Percentiles rank a stretch among this genome's conserved stretches.
Evolutionary conservation across 495 filamentous ascomycete species (phyloP).

Genomic region (Talaromyces proteolyticus): DNA sequence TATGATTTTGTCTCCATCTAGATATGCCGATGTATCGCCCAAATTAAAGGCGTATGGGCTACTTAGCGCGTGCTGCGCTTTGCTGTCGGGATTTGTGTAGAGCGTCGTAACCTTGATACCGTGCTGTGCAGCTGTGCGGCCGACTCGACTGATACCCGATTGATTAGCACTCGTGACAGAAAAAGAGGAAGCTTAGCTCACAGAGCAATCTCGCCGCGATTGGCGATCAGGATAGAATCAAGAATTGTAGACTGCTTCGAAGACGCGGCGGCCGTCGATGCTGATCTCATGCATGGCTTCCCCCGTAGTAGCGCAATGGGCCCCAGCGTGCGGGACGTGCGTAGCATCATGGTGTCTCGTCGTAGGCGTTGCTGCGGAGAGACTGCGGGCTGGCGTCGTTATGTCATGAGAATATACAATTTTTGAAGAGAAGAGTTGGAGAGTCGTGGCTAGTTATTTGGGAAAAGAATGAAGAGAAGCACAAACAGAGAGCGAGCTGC

Average conservation of each 20-base stretch:
- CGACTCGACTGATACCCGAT: conserved; percentile 56
- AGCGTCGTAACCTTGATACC: conserved; percentile 92
- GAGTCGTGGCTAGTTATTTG: too few relatives aligned
- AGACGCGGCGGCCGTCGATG: conserved; percentile 24
- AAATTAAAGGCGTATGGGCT: conserved; percentile 78
- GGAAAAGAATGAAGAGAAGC: too few relatives aligned
- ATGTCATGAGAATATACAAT: too few relatives aligned
- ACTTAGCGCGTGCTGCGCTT: conserved; percentile 81
- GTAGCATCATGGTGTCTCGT: conserved; percentile 30
- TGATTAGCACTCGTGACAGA: background rate
- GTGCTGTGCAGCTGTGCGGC: conserved; percentile 75
- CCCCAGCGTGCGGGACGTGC: conserved; percentile 35
- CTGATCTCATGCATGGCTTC: conserved; percentile 16
- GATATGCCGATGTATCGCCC: conserved; percentile 74
- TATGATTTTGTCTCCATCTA: conserved; percentile 91
- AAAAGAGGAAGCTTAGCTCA: conserved; percentile 21
- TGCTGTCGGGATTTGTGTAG: conserved; percentile 88
- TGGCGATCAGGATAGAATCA: conserved; percentile 88
- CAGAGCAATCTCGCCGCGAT: conserved; percentile 94
- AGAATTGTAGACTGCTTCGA: conserved; percentile 42
- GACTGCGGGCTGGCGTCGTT: too few relatives aligned
- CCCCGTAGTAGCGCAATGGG: conserved; percentile 27
- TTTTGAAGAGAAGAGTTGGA: too few relatives aligned
- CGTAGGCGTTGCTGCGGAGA: too few relatives aligned
- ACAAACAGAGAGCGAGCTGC: too few relatives aligned